Evolutionary conservation across 2,329 filamentous ascomycete species (phyloP), one percentile per base, ranked within the genome.

Genomic region (Aureobasidium sp.): DNA sequence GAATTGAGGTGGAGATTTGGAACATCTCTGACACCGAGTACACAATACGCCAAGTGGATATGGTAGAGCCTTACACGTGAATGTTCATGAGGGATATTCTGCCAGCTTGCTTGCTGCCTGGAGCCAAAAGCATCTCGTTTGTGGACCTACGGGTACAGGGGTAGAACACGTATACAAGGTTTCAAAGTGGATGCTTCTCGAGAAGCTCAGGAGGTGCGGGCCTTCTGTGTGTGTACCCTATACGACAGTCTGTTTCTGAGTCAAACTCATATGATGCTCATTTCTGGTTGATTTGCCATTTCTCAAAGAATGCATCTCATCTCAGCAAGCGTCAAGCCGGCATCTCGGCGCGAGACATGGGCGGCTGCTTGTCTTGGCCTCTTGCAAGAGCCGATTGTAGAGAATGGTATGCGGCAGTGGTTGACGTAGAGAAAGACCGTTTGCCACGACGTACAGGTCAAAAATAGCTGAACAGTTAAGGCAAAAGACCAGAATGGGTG

Each of bases 311-410:
- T n/a, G 26, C 5, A n/a, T 27, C 41, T 57, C 53, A 57, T 57
- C 53, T 57, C 53, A 46, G 17, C 53, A 57, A 46, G 39, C 29
- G 41, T 57, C 37, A 46, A 44, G 41, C 41, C 53, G 53, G n/a
- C 53, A 24, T 1, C 53, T 57, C 41, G 53, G 53, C 53, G 53
- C 41, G 32, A 27, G 53, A 41, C n/a, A 36, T 24, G 27, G 53
- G 53, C 53, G 51, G 51, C 27, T 39, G 10, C 51, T 55, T 7
- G 34, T 55, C 51, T 55, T 43, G 51, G 37, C 51, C 39, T 20
- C n/a, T 41, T 44, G 52, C 8, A 55, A 55, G 37, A 43, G 51
- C 39, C n/a, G 39, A 17, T 36, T 32, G 17, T 9, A 57, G 53
- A 57, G 27, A 57, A 36, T 34, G 53, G 39, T 57, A 57, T 44